phyloP scores from a whole-genome alignment of 2,329 filamentous ascomycete species.

The Thyridium curvatum region DNA sequence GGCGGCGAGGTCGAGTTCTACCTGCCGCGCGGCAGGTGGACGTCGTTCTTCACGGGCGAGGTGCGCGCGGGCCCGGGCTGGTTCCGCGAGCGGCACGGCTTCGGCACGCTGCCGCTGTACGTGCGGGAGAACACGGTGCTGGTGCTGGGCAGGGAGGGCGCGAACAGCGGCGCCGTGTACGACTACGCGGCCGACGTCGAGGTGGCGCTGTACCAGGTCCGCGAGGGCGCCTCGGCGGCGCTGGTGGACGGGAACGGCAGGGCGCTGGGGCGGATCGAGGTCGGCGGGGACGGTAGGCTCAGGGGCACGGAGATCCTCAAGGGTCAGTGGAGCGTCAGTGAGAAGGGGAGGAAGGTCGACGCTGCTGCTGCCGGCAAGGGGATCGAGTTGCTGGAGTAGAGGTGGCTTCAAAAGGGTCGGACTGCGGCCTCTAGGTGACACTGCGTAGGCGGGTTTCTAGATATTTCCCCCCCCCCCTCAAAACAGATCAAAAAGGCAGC shows the following conservation, averaged over 20 bases:
- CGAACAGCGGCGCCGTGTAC: neutral
- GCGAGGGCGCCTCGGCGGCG: conserved; percentile 5
- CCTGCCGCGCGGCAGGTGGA: conserved; percentile 43
- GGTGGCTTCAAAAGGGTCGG: no score
- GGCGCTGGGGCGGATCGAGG: neutral
- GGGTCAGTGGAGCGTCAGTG: neutral
- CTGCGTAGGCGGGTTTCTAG: no score
- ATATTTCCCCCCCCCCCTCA: no score
- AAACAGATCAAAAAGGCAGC: no score
- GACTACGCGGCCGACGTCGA: neutral
- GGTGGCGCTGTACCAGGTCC: conserved; percentile 5
- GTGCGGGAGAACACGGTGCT: conserved; percentile 40
- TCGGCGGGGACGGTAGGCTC: neutral
- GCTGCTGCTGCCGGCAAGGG: no score
- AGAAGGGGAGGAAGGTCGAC: no score
- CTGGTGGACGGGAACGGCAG: conserved; percentile 4
- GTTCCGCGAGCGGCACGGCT: conserved; percentile 54
- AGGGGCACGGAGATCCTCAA: neutral
- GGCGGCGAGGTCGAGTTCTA: conserved; percentile 62
- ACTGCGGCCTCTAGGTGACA: no score
- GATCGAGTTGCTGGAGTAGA: no score
- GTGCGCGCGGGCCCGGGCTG: conserved; percentile 44
- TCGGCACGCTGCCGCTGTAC: conserved; percentile 52
- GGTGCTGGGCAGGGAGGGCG: neutral
- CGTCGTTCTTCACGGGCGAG: conserved; percentile 41